Evolutionary conservation across 768 basidiomycete species (phyloP), one percentile per base, ranked within the genome.

Genomic region (Dioszegia hungarica): DNA sequence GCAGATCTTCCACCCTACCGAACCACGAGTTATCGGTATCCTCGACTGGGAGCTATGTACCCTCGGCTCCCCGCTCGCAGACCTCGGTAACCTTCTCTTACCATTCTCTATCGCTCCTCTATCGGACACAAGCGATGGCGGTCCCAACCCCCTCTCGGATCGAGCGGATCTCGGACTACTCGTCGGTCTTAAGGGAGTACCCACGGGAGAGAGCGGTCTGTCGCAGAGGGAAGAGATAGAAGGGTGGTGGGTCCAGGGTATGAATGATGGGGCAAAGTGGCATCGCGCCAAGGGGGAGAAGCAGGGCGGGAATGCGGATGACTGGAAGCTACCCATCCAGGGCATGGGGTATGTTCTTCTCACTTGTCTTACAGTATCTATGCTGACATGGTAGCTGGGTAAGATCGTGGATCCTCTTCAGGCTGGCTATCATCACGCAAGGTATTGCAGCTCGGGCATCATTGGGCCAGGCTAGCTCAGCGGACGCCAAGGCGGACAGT

Each of bases 41-140:
- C 77, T 99, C 47, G 94, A 99, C 70, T 99, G 94, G 94, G 94
- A 99, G 72, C 79, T 99, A 25, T 95, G 90, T 69, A 97, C 94
- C 0, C 82, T 99, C 10, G 93, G 92, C 5, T 90, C 88, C 68
- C 89, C 90, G 83, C 82, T 95, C 1, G 89, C 90, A 20, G 94
- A 99, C 72, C 80, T 98, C 1, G 90, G 84, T 0, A 97, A 97
- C 75, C 78, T 97, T 48, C 89, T 90, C 0, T 84, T 89, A 67
- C 87, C 89, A 5, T 97, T 89, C 89, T 78, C 75, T 20, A 70
- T 78, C 57, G 19, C 49, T 8, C 65, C 46, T 48, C 53, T 2
- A 78, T 87, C 28, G 12, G 44, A 46, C 12, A 45, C 39, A 14
- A 15, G 22, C 6, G 52, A 43, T 12, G 45, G 45, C 17, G 14